Base-by-base conservation (phyloP, 768 basidiomycete genomes). In the Leucocoprinus birnbaumii region DNA sequence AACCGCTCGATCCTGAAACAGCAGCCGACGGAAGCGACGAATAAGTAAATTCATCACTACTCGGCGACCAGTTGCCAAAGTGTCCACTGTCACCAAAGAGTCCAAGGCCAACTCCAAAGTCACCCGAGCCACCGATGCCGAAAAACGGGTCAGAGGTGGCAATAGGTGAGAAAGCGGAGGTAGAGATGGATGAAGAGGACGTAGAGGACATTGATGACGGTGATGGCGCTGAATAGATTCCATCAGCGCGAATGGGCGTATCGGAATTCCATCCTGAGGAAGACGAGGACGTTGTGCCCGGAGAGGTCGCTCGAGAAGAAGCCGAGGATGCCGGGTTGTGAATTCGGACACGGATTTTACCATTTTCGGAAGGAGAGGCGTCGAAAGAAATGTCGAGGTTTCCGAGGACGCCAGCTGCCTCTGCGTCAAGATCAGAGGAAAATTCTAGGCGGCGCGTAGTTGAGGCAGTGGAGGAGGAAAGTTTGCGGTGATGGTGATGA, bases 331-430 rank as follows among this genome's bases (percentile, higher is more conserved):
- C 73, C 42, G 84, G 80, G n/a, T 38, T 38, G 61, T 89, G 85
- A 59, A 89, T 87, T 59, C 84, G 79, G 40, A 89, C 86, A 50
- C 84, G 84, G 61, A 89, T 85, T 70, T 82, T 86, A 55, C 87
- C 85, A 63, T 86, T 80, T 59, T 85, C 79, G 47, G 77, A 74
- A 27, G 84, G 73, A 40, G 74, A 77, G 44, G 86, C 71, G 60
- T 91, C 89, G 61, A 91, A 88, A 40, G 86, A 86, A 65, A 91
- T 84, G 60, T 86, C 81, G 51, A 91, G 71, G 41, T 79, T 82
- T 53, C 78, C 79, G 41, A 87, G 75, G 40, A 72, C 76, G 53
- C 68, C 73, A 35, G 77, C 67, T 38, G 76, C 73, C 41, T 73
- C 76, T 41, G 74, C 63, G 54, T 84, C 81, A 21, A 78, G 68